Percentiles rank a stretch among this genome's conserved stretches.
Evolutionary conservation across 1,139 yeast genomes (phyloP).

Genomic region (Kluyveromyces sp.): DNA sequence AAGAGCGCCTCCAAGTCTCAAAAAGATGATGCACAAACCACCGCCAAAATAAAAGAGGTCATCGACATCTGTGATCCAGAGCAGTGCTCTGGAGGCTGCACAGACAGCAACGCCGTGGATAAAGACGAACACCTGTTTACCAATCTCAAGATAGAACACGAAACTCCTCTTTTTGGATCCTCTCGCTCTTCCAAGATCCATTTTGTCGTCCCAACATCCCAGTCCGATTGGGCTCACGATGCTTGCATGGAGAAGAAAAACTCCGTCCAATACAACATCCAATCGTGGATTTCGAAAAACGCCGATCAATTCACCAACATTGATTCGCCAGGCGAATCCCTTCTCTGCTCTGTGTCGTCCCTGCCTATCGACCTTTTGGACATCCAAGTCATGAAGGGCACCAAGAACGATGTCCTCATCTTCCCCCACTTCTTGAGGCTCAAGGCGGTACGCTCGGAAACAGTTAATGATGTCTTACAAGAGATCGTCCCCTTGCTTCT

Average conservation of each 20-base stretch:
- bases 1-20: neutral
- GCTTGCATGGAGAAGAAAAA: slow-evolving; percentile 47
- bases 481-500: slow-evolving; percentile 40
- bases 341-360: slow-evolving; percentile 50
- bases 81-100: slow-evolving; percentile 6
- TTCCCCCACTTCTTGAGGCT: slow-evolving; percentile 79
- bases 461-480: slow-evolving; percentile 41
- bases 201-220: slow-evolving; percentile 73
- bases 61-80: slow-evolving; percentile 8
- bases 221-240: slow-evolving; percentile 76
- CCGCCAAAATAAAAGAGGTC: slow-evolving; percentile 5
- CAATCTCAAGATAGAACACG: slow-evolving; percentile 43
- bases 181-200: slow-evolving; percentile 66
- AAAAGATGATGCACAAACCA: no score
- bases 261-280: slow-evolving; percentile 45
- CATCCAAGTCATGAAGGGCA: slow-evolving; percentile 36
- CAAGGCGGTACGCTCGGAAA: slow-evolving; percentile 39
- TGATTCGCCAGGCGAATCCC: slow-evolving; percentile 28
- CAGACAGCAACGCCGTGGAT: slow-evolving; percentile 4
- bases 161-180: slow-evolving; percentile 57
- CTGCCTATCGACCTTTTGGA: slow-evolving; percentile 38
- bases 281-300: slow-evolving; percentile 38
- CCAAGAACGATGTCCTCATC: slow-evolving; percentile 51
- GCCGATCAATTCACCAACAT: slow-evolving; percentile 17
- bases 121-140: slow-evolving; percentile 18